Percentiles rank a stretch among this genome's conserved stretches.
These are phyloP conservation scores for Dendrobium chrysotoxum DNA, from an alignment of 106 monocot species.

Conservation along the genomic window DNA sequence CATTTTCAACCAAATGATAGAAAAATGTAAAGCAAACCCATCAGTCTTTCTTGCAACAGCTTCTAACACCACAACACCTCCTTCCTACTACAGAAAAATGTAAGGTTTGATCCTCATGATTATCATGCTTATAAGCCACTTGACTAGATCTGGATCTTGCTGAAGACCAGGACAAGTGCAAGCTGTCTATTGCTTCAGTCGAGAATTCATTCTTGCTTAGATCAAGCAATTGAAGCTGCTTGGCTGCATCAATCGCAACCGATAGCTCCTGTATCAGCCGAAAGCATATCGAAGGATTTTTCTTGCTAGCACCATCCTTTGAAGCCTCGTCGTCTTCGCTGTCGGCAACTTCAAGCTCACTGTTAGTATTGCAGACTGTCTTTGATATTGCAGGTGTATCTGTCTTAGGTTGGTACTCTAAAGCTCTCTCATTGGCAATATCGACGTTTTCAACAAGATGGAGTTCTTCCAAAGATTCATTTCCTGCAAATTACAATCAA, in stretches of 20 bases:
- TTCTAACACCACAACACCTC: slow-evolving; percentile 48
- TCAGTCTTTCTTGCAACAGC: slow-evolving; percentile 54
- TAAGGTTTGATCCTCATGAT: slow-evolving; percentile 16
- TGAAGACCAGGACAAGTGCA: slow-evolving; percentile 36
- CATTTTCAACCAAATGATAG: neutral
- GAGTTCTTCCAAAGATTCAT: slow-evolving; percentile 73
- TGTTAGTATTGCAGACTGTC: neutral
- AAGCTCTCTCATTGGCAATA: slow-evolving; percentile 21
- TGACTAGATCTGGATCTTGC: slow-evolving; percentile 18
- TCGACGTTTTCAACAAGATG: slow-evolving; percentile 53
- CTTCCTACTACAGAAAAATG: slow-evolving; percentile 68
- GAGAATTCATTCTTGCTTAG: slow-evolving; percentile 41
- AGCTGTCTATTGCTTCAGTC: slow-evolving; percentile 15
- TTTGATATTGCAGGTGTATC: neutral
- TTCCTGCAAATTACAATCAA: slow-evolving; percentile 28
- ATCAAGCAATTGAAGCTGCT: slow-evolving; percentile 35
- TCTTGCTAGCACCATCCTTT: slow-evolving; percentile 9
- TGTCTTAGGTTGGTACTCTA: neutral
- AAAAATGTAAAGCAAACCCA: neutral
- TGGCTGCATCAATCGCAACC: slow-evolving; percentile 21
- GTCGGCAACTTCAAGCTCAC: slow-evolving; percentile 40
- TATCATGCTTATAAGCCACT: slow-evolving; percentile 43
- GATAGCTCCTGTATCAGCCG: slow-evolving; percentile 29
- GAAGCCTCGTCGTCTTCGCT: slow-evolving; percentile 33
- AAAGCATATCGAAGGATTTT: slow-evolving; percentile 1